phyloP scores from a whole-genome alignment of 208 protist genomes.

The Trypanosomatidae sp. region DNA sequence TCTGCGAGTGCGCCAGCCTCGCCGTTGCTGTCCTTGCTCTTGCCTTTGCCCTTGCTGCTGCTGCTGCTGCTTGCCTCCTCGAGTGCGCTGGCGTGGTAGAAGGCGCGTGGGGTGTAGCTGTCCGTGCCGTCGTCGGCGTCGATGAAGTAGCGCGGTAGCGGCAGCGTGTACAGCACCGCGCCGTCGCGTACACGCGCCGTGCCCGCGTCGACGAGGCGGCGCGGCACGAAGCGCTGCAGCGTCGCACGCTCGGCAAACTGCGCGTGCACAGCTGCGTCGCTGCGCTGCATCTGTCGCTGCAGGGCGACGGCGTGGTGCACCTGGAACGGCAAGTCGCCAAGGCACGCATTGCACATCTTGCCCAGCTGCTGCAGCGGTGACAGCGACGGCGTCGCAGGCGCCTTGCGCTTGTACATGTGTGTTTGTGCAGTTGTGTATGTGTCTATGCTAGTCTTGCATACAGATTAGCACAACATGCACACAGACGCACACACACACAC shows the following conservation, averaged over 20 bases:
- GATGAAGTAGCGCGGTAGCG: conserved; percentile 66
- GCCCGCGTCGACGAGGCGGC: conserved; percentile 29
- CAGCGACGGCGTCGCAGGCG: conserved; percentile 21
- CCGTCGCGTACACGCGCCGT: too few relatives aligned
- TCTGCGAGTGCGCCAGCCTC: background rate
- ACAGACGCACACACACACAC: background rate
- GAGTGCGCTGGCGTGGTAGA: conserved; percentile 51
- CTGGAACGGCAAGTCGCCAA: conserved; percentile 50
- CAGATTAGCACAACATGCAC: background rate
- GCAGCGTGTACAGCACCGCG: conserved; percentile 31
- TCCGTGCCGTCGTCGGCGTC: conserved; percentile 19
- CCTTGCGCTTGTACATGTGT: too few relatives aligned
- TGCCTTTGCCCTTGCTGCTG: too few relatives aligned
- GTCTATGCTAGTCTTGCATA: conserved; percentile 44
- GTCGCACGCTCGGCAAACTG: conserved; percentile 47
- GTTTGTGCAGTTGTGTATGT: too few relatives aligned
- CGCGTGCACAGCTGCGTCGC: conserved; percentile 21
- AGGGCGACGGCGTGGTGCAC: conserved; percentile 66
- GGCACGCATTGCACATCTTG: conserved; percentile 35
- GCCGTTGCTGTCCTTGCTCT: background rate
- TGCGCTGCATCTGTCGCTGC: conserved; percentile 32
- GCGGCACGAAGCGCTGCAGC: conserved; percentile 37
- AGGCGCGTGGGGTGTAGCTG: conserved; percentile 38
- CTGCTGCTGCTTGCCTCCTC: too few relatives aligned
- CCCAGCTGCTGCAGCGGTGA: conserved; percentile 36